A percentile compares a stretch with the other conserved stretches of the same genome.
Conservation (phyloP, 2,329 filamentous ascomycete species). For the Penicillium sp. region DNA sequence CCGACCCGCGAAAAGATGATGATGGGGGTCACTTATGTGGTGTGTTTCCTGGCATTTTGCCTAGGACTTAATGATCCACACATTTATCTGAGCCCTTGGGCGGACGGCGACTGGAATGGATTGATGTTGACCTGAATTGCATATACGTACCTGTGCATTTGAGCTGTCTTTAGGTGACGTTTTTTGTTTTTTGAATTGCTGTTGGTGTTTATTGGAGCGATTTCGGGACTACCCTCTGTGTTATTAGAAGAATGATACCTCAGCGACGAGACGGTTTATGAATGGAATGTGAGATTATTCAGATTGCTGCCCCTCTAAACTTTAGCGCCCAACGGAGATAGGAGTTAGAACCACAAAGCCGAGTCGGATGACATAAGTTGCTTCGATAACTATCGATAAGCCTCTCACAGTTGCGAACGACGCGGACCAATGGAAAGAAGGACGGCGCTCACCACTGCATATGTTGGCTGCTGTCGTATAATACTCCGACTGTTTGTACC, state of each 20-base stretch:
- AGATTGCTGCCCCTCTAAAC: not conserved
- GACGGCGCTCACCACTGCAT: conserved; percentile 5
- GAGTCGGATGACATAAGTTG: conserved; percentile 7
- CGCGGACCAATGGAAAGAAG: conserved; percentile 15
- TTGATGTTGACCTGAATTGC: not conserved
- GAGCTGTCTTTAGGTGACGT: not conserved
- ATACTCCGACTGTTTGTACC: conserved; percentile 16
- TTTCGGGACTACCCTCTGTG: not conserved
- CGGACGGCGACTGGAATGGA: not conserved
- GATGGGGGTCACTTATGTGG: conserved; percentile 5
- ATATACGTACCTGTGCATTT: not conserved
- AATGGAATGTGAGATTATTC: not conserved
- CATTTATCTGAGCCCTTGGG: conserved; percentile 3
- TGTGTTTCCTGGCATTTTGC: conserved; percentile 8
- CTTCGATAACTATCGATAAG: not conserved
- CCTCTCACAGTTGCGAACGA: not conserved
- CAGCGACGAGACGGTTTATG: not conserved
- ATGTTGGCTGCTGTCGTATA: conserved; percentile 8
- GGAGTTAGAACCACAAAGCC: conserved; percentile 11
- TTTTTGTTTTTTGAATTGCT: not conserved
- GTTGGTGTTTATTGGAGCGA: not conserved
- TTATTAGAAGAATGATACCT: not conserved
- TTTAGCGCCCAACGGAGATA: conserved; percentile 3
- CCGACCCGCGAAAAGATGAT: conserved; percentile 2
- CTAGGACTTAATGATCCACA: conserved; percentile 4